These are phyloP conservation scores for Zygoascus sp. DNA, from an alignment of 1,139 yeast genomes.

Conservation along the genomic window DNA sequence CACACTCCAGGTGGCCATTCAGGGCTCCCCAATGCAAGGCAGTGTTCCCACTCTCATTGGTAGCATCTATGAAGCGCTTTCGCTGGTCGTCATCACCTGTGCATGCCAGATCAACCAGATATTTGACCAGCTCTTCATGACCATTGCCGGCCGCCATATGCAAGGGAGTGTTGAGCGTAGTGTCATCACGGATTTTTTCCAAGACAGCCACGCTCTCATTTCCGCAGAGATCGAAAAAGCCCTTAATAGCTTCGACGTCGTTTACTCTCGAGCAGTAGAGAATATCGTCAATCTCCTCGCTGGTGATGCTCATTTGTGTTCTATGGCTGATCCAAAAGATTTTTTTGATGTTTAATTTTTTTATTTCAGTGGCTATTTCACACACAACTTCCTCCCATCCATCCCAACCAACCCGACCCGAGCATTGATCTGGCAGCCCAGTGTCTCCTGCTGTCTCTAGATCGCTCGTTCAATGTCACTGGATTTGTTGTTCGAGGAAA, in stretches of 20 bases:
- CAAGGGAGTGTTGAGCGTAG: conserved; percentile 65
- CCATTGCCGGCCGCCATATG: conserved; percentile 98
- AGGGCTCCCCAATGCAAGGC: conserved; percentile 94
- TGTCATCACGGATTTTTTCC: conserved; percentile 54
- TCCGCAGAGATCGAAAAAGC: conserved; percentile 47
- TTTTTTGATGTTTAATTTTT: conserved; percentile 1
- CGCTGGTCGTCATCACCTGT: conserved; percentile 35
- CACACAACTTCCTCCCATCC: too few species aligned
- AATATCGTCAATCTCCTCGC: conserved; percentile 79
- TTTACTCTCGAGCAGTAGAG: conserved; percentile 83
- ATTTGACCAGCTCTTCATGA: conserved; percentile 63
- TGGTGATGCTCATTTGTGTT: conserved; percentile 12
- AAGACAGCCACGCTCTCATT: conserved; percentile 16
- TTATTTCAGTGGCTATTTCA: background rate
- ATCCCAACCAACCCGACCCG: background rate
- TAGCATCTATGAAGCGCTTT: conserved; percentile 49
- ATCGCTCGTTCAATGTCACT: conserved; percentile 11
- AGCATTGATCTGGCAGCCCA: too few species aligned
- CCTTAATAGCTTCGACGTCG: conserved; percentile 68
- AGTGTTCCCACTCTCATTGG: conserved; percentile 83
- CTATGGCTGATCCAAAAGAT: background rate
- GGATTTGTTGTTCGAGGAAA: conserved; percentile 18
- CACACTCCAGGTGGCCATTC: conserved; percentile 76
- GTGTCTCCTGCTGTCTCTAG: background rate
- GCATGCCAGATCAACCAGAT: conserved; percentile 49